Conservation (phyloP, 805 yeast species). For the Yarrowia osloensis region DNA sequence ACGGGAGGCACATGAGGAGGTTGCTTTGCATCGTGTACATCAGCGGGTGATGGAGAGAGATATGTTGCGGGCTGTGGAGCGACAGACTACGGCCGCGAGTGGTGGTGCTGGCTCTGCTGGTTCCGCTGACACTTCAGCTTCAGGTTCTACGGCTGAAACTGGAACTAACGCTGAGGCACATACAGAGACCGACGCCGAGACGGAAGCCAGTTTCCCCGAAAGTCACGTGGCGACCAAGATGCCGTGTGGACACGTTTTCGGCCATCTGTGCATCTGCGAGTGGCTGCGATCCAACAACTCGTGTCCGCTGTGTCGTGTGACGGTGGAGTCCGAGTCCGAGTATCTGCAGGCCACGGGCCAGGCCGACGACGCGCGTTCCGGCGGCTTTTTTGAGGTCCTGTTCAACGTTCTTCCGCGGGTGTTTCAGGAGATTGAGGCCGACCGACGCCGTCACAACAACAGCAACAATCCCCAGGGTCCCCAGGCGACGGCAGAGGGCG, state of each 20-base stretch:
- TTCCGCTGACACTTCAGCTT: neutral
- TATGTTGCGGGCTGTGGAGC: neutral
- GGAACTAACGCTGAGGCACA: neutral
- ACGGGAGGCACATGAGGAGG: slow-evolving; percentile 9
- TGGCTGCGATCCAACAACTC: slow-evolving; percentile 77
- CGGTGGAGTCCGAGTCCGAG: slow-evolving; percentile 47
- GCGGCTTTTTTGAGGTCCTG: slow-evolving; percentile 35
- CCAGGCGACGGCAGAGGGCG: neutral
- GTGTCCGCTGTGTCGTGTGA: slow-evolving; percentile 83
- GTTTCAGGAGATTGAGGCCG: slow-evolving; percentile 23
- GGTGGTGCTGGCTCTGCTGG: too few species aligned
- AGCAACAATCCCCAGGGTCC: neutral
- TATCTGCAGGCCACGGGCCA: slow-evolving; percentile 35
- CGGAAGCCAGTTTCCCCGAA: slow-evolving; percentile 29
- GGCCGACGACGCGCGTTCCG: slow-evolving; percentile 32
- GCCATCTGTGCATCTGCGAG: slow-evolving; percentile 76
- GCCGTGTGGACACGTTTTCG: slow-evolving; percentile 89
- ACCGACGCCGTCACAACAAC: slow-evolving; percentile 1
- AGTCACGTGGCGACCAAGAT: slow-evolving; percentile 67
- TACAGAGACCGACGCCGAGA: neutral
- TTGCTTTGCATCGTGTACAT: neutral
- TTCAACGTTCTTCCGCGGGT: slow-evolving; percentile 34
- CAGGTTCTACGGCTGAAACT: neutral
- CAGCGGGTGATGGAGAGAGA: neutral
- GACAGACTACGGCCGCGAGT: too few species aligned